Base-by-base conservation (phyloP, 169 alveolate genomes). In the Eimeria maxima region DNA sequence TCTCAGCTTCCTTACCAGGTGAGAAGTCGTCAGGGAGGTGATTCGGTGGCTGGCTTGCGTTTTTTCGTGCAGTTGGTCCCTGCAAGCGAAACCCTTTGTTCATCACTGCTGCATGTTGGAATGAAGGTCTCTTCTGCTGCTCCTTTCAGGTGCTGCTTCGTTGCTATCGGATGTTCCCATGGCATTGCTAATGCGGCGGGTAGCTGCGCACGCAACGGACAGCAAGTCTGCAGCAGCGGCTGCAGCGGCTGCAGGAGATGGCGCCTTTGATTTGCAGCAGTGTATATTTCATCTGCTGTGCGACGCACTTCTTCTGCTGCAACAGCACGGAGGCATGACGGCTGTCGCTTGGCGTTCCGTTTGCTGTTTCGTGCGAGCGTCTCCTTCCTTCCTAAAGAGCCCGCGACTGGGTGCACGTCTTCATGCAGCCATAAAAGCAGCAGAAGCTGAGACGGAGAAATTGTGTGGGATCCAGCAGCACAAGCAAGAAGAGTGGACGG, bases 211-310 rank as follows among this genome's bases (percentile, higher is more conserved):
- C 20, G 93, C 93, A 18, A 47, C 93, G 53, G 93, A 87, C 81
- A 87, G 93, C 83, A 87, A 63, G n/a, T 87, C 93, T 13, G 93
- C 93, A 45, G 93, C 93, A 57, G 80, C 93, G 11, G 93, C 93
- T 27, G 83, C 78, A 57, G 93, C 93, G 29, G 81, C 93, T 6
- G 42, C 93, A 47, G 74, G 57, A 55, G 38, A 83, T 16, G 80
- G 81, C 20, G 65, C 44, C 5, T 63, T 87, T 63, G 57, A 29
- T 44, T 20, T 87, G 83, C 83, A 87, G 93, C 93, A 87, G 60
- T 57, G 67, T 8, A 71, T 87, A 13, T 87, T 87, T 44, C 78
- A 87, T 63, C 50, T 87, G 81, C 93, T 87, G 63, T 87, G 93
- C 93, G 93, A 87, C 63, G 93, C 81, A 55, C 73, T 87, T 45